Evolutionary conservation across 306 rosid genomes (phyloP).

Genomic region (Gastrolobium bilobum): DNA sequence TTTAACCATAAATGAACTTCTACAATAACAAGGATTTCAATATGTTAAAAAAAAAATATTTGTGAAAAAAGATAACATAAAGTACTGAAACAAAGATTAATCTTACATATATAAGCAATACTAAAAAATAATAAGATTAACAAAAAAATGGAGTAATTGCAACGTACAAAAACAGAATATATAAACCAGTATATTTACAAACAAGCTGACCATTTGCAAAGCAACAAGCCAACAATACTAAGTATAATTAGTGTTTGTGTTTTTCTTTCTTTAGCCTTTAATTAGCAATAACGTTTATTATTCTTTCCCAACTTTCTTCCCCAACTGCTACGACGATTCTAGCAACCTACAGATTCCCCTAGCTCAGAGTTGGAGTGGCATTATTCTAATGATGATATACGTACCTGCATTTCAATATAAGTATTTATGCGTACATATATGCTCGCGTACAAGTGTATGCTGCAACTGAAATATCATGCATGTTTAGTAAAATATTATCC

Average conservation of each 20-base stretch:
- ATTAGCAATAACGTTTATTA: slow-evolving; percentile 10
- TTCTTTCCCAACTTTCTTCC: slow-evolving; percentile 46
- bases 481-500: slow-evolving; percentile 11
- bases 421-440: background rate
- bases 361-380: slow-evolving; percentile 33
- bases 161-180: background rate
- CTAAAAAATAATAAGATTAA: no score
- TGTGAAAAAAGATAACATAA: no score
- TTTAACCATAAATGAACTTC: no score
- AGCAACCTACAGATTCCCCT: slow-evolving; percentile 56
- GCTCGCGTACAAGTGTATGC: background rate
- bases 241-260: slow-evolving; percentile 16
- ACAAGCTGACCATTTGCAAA: background rate
- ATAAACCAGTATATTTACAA: background rate
- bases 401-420: background rate
- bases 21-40: no score
- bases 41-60: no score
- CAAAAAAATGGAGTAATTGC: background rate
- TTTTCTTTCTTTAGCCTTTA: slow-evolving; percentile 35
- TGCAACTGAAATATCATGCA: slow-evolving; percentile 23
- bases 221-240: background rate
- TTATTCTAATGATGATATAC: slow-evolving; percentile 23
- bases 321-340: slow-evolving; percentile 49
- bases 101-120: no score
- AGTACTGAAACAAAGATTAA: no score